Evolutionary conservation across 169 alveolate genomes (phyloP), one percentile per base, ranked within the genome.

Genomic region (Plasmodium coatneyi): DNA sequence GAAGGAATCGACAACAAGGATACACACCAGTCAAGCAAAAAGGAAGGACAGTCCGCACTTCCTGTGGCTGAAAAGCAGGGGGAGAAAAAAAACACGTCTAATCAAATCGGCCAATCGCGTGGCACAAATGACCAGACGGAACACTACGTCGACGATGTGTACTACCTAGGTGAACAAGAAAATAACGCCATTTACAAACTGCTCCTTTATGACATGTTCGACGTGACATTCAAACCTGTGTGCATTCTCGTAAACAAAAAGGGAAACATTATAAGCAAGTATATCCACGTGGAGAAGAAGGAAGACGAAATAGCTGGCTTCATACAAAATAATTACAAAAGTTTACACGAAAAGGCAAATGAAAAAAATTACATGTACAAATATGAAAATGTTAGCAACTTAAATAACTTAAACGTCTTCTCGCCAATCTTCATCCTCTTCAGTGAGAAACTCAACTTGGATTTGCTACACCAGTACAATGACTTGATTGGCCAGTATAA

Each of bases 221-320:
- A 86, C 43, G 70, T 86, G 79, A 86, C 93, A 3, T 86, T 76
- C 80, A 86, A 86, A 49, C 93, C 93, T n/a, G 71, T 86, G 22
- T 30, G 93, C 43, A 74, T 86, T 22, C 66, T 86, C 41, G 86
- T 76, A 19, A 86, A 86, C 66, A 86, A 86, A 41, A 86, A 86
- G 84, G 93, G 93, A 41, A 86, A 86, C 1, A 52, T 86, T n/a
- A 49, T 86, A 86, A 86, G 60, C 46, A 86, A 86, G 80, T 86
- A 86, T 28, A 74, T 86, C 80, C 79, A 86, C 66, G 84, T 86
- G 30, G 80, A 74, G 79, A 86, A 86, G 76, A 86, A 86, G 46
- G 84, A 86, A 19, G 43, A 72, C 28, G 93, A 86, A 74, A 86
- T 86, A 49, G 28, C 72, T 12, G 7, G 79, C 28, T 86, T 86